Base-by-base conservation (phyloP, 2,329 filamentous ascomycete genomes). In the Fusarium sp. region DNA sequence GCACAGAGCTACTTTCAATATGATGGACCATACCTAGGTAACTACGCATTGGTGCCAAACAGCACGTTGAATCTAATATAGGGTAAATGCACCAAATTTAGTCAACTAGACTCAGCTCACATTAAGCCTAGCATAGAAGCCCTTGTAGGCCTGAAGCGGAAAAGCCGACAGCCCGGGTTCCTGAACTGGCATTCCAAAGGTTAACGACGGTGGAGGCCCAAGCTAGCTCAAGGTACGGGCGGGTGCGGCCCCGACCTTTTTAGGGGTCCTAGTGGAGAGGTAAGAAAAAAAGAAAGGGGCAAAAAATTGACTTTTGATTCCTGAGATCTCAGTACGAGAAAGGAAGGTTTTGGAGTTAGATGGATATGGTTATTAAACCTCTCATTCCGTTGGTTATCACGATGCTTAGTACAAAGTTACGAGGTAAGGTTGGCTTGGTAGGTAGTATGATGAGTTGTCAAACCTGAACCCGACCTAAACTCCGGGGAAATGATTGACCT, bases 201-300 rank as follows among this genome's bases (percentile, higher is more conserved):
- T 21, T 44, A 48, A 44, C 56, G 37, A 39, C 38, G 44, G 59
- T 55, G 57, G 68, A 67, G 54, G 48, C 58, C 63, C 48, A 25
- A 60, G 57, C 55, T 73, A 73, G 66, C 66, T 72, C 42, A 61
- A 70, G 60, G 66, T 46, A 66, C 61, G 46, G 46, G 41, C 52
- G 62, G 57, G 48, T 70, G 33, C 52, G 66, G 58, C 29, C 54
- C 54, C 44, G 63, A 41, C 27, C 15, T 51, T 60, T 69, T 56
- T 49, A 61, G 49, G 69, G 69, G 64, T 59, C 66, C 44, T 33
- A 48, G 65, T 52, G 46, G 46, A 49, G 45, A 41, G 23, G 59
- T 41, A 21, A 46, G 39, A 33, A 59, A 27, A 57, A 42, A 45
- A 41, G 27, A 63, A 63, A 58, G 48, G 57, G 45, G 31, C 14